Percentiles rank a stretch among this genome's conserved stretches.
phyloP scores from a whole-genome alignment of 2,329 filamentous ascomycete species.

The Hymenoscyphus linearis region DNA sequence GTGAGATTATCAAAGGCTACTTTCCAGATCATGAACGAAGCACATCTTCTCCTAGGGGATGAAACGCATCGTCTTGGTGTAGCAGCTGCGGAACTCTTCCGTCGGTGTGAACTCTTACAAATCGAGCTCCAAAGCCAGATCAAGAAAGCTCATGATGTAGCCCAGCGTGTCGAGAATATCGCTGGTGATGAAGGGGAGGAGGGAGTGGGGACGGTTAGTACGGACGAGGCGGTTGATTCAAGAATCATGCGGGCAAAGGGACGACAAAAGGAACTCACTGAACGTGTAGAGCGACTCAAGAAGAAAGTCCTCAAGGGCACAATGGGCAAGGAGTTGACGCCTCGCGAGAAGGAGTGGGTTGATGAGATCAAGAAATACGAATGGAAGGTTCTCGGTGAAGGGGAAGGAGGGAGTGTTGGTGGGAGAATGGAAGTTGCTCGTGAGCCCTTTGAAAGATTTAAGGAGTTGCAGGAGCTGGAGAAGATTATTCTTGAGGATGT shows the following conservation, averaged over 20 bases:
- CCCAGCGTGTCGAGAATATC: conserved; percentile 60
- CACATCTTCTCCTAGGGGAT: conserved; percentile 63
- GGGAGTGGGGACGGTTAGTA: conserved; percentile 40
- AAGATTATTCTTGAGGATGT: conserved; percentile 37
- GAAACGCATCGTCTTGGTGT: conserved; percentile 65
- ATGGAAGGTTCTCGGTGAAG: conserved; percentile 30
- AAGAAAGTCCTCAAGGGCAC: conserved; percentile 44
- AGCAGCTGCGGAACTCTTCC: conserved; percentile 68
- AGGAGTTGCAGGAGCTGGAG: conserved; percentile 34
- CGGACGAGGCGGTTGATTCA: conserved; percentile 52
- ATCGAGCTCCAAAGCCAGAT: conserved; percentile 65
- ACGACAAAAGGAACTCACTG: conserved; percentile 51
- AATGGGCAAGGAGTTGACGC: conserved; percentile 48
- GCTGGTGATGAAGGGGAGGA: conserved; percentile 52
- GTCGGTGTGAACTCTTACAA: conserved; percentile 62
- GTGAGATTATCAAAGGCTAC: conserved; percentile 66
- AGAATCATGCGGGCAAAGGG: conserved; percentile 50
- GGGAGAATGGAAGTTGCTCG: conserved; percentile 28
- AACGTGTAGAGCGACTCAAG: conserved; percentile 55
- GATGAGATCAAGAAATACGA: conserved; percentile 46
- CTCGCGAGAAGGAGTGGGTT: conserved; percentile 56
- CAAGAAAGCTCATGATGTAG: conserved; percentile 58
- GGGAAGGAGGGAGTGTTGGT: conserved; percentile 3
- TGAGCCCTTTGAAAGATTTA: conserved; percentile 51
- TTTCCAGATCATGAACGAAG: conserved; percentile 65